These are phyloP conservation scores for Isatis lusitanica DNA, from an alignment of 441 rosid genomes.

Conservation along the genomic window DNA sequence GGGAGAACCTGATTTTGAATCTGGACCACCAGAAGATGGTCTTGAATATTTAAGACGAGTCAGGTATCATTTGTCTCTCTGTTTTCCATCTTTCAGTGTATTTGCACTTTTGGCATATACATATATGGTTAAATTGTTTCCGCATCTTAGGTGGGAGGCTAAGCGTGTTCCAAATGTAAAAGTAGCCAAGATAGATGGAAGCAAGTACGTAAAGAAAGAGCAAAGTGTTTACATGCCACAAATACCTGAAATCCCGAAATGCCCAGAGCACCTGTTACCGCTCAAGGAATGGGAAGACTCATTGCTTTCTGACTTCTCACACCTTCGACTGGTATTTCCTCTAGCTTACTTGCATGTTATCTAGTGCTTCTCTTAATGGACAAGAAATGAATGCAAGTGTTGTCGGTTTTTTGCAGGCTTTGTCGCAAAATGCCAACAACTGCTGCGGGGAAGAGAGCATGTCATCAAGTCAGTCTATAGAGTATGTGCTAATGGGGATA, in stretches of 20 bases:
- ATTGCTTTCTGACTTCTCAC: slow-evolving; percentile 72
- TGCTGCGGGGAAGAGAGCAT: slow-evolving; percentile 15
- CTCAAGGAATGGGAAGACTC: slow-evolving; percentile 76
- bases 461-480: slow-evolving; percentile 28
- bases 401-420: slow-evolving; percentile 42
- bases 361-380: slow-evolving; percentile 5
- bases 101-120: background rate
- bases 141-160: slow-evolving; percentile 82
- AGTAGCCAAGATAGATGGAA: slow-evolving; percentile 59
- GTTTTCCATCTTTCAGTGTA: background rate
- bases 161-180: slow-evolving; percentile 68
- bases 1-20: slow-evolving; percentile 86
- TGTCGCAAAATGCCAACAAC: slow-evolving; percentile 37
- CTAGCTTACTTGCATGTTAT: background rate
- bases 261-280: slow-evolving; percentile 65
- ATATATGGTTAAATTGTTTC: slow-evolving; percentile 13
- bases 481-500: slow-evolving; percentile 36
- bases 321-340: slow-evolving; percentile 57
- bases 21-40: slow-evolving; percentile 95
- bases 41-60: slow-evolving; percentile 83
- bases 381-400: background rate
- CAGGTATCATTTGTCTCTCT: slow-evolving; percentile 48
- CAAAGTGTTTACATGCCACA: slow-evolving; percentile 86
- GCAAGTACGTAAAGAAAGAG: slow-evolving; percentile 43
- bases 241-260: slow-evolving; percentile 72